Conservation (phyloP, 2,329 filamentous ascomycete species). For the Xylaria digitata region DNA sequence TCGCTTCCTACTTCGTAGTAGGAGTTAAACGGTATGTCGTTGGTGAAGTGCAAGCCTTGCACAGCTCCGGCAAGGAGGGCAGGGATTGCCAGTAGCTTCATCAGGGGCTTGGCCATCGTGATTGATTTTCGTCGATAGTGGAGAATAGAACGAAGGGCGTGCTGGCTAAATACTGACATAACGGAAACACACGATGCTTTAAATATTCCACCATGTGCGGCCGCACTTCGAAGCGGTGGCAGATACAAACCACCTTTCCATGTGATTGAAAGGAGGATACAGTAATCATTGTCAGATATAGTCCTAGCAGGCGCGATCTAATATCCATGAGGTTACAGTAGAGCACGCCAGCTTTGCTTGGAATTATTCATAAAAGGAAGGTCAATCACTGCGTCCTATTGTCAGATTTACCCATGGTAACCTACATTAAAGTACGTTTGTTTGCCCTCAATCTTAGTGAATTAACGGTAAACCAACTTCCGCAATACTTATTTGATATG, state of each 20-base stretch:
- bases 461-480: no score
- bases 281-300: conserved; percentile 26
- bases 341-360: no score
- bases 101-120: background rate
- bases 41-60: conserved; percentile 19
- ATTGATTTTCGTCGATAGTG: no score
- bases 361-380: conserved; percentile 22
- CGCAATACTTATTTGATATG: no score
- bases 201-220: conserved; percentile 14
- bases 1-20: background rate
- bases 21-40: background rate
- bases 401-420: no score
- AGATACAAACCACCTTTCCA: no score
- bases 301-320: background rate
- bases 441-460: no score
- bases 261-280: background rate
- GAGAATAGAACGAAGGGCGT: background rate
- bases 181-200: background rate
- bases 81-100: conserved; percentile 24
- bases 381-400: background rate
- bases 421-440: no score
- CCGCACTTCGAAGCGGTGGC: conserved; percentile 4
- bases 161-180: background rate
- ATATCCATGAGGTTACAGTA: no score
- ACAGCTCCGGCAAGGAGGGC: conserved; percentile 22